phyloP scores from a whole-genome alignment of 768 basidiomycete species.

The Podaxis sp. region DNA sequence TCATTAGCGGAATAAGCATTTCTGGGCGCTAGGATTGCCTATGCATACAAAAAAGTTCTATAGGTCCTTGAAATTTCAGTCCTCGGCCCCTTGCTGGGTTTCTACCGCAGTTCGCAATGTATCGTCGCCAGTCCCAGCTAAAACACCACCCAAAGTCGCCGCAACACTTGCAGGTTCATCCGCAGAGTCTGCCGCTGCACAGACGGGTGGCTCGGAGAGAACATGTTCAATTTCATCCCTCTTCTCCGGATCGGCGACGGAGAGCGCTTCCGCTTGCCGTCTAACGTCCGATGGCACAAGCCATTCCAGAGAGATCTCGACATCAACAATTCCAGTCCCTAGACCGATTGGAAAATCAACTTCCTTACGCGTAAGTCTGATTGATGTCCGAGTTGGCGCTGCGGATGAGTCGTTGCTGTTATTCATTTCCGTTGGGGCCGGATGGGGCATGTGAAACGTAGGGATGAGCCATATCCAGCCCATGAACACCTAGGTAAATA shows the following conservation, averaged over 20 bases:
- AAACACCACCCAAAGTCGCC: slow-evolving; percentile 20
- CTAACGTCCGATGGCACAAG: slow-evolving; percentile 14
- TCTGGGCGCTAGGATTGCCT: too few relatives aligned
- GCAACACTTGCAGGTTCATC: slow-evolving; percentile 29
- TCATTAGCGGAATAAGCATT: too few relatives aligned
- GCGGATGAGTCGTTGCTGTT: slow-evolving; percentile 15
- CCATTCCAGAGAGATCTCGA: slow-evolving; percentile 64
- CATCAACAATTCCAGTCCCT: slow-evolving; percentile 63
- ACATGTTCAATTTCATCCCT: background rate
- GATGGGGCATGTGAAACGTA: slow-evolving; percentile 70
- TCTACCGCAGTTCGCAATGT: too few relatives aligned
- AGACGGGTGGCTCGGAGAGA: slow-evolving; percentile 17
- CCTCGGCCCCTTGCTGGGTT: too few relatives aligned
- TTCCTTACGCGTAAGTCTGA: slow-evolving; percentile 57
- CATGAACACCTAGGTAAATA: slow-evolving; percentile 55
- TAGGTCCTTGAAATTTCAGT: too few relatives aligned
- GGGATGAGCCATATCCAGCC: slow-evolving; percentile 90
- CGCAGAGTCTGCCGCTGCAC: slow-evolving; percentile 19
- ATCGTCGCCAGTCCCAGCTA: too few relatives aligned
- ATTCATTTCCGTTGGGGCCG: slow-evolving; percentile 25
- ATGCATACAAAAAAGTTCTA: too few relatives aligned
- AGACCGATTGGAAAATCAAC: slow-evolving; percentile 78
- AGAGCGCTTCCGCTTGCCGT: background rate
- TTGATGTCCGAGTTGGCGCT: slow-evolving; percentile 27
- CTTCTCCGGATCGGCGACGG: slow-evolving; percentile 20